A percentile compares a stretch with the other conserved stretches of the same genome.
phyloP scores from a whole-genome alignment of 768 basidiomycete species.

The Leccinum broughii region DNA sequence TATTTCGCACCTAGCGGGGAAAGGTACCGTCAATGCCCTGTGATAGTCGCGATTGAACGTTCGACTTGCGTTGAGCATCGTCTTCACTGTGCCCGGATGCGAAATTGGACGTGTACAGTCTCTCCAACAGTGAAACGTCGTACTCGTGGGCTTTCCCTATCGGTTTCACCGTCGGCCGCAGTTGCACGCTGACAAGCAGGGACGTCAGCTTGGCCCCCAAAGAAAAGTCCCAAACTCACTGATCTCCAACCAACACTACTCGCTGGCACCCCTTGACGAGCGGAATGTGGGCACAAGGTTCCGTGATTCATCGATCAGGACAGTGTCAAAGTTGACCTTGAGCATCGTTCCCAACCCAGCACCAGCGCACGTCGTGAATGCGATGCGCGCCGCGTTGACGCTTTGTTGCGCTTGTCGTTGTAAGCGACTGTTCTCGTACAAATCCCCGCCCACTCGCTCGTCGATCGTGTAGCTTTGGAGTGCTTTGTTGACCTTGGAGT shows the following conservation, averaged over 20 bases:
- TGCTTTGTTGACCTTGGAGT: conserved; percentile 56
- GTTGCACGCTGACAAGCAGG: conserved; percentile 50
- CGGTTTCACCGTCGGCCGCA: conserved; percentile 61
- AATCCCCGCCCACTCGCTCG: conserved; percentile 57
- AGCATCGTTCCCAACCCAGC: conserved; percentile 60
- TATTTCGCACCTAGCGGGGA: conserved; percentile 51
- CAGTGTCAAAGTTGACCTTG: conserved; percentile 57
- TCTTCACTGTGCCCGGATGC: conserved; percentile 44
- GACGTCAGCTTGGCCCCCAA: not conserved
- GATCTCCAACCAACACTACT: conserved; percentile 67
- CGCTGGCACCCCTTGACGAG: conserved; percentile 61
- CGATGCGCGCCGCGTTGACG: conserved; percentile 54
- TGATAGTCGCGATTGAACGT: not conserved
- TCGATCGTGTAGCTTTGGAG: conserved; percentile 63
- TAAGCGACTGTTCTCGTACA: conserved; percentile 57
- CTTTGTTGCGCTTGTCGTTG: conserved; percentile 60
- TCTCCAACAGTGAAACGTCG: conserved; percentile 62
- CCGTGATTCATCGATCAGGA: conserved; percentile 71
- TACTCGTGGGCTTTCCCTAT: conserved; percentile 58
- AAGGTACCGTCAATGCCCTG: not conserved
- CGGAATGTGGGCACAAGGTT: conserved; percentile 64
- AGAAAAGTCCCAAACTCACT: conserved; percentile 43
- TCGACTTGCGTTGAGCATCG: conserved; percentile 56
- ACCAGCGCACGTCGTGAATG: conserved; percentile 68
- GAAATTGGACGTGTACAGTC: conserved; percentile 46